phyloP scores from a whole-genome alignment of 2,329 filamentous ascomycete genomes.

The Endoconidiophora polonica region DNA sequence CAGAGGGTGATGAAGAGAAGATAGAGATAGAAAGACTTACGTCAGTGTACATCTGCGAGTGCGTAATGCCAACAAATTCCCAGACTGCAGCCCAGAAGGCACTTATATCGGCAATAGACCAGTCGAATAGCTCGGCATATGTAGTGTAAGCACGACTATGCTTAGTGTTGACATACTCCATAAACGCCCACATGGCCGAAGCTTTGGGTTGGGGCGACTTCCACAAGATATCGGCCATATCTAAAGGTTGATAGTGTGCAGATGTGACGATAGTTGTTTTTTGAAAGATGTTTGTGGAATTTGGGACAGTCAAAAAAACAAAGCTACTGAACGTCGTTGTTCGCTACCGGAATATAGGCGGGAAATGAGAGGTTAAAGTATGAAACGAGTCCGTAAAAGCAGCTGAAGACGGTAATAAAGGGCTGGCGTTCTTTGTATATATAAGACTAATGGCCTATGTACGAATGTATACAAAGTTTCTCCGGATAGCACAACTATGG shows the following conservation, averaged over 20 bases:
- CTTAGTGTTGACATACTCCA: constrained; percentile 50
- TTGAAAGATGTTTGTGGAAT: too few relatives aligned
- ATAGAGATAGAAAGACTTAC: neutral
- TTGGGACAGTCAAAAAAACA: too few relatives aligned
- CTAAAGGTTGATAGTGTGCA: neutral
- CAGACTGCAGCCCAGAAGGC: constrained; percentile 76
- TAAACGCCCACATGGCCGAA: constrained; percentile 47
- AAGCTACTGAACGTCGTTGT: too few relatives aligned
- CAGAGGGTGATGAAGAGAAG: neutral
- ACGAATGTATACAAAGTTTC: too few relatives aligned
- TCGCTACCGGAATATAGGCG: too few relatives aligned
- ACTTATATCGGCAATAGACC: constrained; percentile 64
- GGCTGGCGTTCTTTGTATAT: too few relatives aligned
- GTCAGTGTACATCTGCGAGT: constrained; percentile 15
- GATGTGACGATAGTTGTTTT: too few relatives aligned
- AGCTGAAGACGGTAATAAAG: too few relatives aligned
- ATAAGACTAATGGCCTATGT: too few relatives aligned
- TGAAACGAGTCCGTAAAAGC: too few relatives aligned
- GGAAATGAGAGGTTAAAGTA: too few relatives aligned
- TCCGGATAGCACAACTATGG: too few relatives aligned
- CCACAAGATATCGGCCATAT: constrained; percentile 5
- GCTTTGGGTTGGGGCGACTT: constrained; percentile 2
- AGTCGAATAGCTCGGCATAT: constrained; percentile 65
- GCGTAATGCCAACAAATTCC: constrained; percentile 63
- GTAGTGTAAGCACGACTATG: constrained; percentile 37